Percentiles rank a stretch among this genome's conserved stretches.
Evolutionary conservation across 345 rosid species (phyloP).

Genomic region (Gossypium ekmanianum): DNA sequence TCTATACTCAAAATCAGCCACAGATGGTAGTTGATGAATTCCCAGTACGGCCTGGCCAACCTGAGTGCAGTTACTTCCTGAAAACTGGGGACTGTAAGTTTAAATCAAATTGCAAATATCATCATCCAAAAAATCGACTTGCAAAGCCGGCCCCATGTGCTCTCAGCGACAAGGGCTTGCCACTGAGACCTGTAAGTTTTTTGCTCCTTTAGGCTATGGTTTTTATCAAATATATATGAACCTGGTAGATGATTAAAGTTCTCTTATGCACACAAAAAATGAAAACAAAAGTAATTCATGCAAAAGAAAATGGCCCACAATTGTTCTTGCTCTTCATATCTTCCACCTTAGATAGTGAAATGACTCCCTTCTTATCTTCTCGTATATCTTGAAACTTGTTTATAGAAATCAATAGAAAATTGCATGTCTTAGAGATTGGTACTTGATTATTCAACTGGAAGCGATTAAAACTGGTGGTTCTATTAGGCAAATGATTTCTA

Average conservation of each 20-base stretch:
- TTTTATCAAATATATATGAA: conserved; percentile 5
- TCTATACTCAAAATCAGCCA: conserved; percentile 45
- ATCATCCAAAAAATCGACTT: conserved; percentile 70
- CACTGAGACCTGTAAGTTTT: conserved; percentile 87
- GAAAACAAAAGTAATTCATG: neutral
- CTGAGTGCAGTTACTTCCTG: conserved; percentile 69
- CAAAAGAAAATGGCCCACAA: neutral
- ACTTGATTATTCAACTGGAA: conserved; percentile 2
- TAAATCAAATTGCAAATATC: conserved; percentile 76
- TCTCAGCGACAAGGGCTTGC: conserved; percentile 86
- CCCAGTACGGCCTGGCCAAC: conserved; percentile 91
- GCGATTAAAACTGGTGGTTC: neutral
- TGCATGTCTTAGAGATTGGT: neutral
- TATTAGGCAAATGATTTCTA: neutral
- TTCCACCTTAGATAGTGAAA: conserved; percentile 2
- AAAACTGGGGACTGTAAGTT: conserved; percentile 92
- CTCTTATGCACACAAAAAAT: neutral
- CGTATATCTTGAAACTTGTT: neutral
- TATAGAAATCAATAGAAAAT: neutral
- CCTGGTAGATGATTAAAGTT: neutral
- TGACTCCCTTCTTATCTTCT: neutral
- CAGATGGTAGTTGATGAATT: conserved; percentile 60
- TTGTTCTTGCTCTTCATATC: neutral
- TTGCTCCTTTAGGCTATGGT: neutral
- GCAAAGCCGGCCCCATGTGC: conserved; percentile 45